These are phyloP conservation scores for Globisporangium paddicum DNA, from an alignment of 352 stramenopile genomes.

Conservation along the genomic window DNA sequence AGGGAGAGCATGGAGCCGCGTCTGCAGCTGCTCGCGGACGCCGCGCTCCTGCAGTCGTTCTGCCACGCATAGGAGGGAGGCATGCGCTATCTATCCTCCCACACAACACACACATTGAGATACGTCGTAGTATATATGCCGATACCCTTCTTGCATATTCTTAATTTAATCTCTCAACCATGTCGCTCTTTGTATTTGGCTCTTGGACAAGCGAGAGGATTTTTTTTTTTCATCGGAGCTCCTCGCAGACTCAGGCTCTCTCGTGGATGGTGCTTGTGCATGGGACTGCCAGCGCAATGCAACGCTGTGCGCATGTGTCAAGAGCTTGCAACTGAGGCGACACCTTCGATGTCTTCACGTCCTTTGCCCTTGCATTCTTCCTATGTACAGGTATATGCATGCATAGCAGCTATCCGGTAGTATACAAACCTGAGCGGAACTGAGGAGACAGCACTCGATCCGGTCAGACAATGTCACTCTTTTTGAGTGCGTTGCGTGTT, in stretches of 20 bases:
- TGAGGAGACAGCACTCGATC: too few relatives aligned
- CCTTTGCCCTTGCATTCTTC: too few relatives aligned
- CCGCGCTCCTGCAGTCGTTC: slow-evolving; percentile 64
- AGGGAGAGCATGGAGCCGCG: slow-evolving; percentile 25
- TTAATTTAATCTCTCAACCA: not conserved
- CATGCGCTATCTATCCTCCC: not conserved
- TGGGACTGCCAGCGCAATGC: too few relatives aligned
- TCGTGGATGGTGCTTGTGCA: too few relatives aligned
- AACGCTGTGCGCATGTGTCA: too few relatives aligned
- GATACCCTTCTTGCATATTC: not conserved
- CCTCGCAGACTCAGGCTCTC: not conserved
- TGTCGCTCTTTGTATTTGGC: not conserved
- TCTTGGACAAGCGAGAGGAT: not conserved
- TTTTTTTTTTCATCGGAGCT: not conserved
- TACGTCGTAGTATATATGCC: slow-evolving; percentile 1
- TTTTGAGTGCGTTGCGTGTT: slow-evolving; percentile 6
- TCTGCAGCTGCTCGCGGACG: slow-evolving; percentile 70
- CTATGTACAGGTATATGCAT: too few relatives aligned
- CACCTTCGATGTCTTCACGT: too few relatives aligned
- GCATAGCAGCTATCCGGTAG: too few relatives aligned
- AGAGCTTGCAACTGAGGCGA: too few relatives aligned
- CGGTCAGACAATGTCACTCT: too few relatives aligned
- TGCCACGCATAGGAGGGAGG: slow-evolving; percentile 33
- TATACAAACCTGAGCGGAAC: too few relatives aligned
- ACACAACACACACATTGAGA: not conserved